Evolutionary conservation across 164 flowering plant genomes (phyloP), one percentile per base, ranked within the genome.

Genomic region (Pachysandra terminalis): DNA sequence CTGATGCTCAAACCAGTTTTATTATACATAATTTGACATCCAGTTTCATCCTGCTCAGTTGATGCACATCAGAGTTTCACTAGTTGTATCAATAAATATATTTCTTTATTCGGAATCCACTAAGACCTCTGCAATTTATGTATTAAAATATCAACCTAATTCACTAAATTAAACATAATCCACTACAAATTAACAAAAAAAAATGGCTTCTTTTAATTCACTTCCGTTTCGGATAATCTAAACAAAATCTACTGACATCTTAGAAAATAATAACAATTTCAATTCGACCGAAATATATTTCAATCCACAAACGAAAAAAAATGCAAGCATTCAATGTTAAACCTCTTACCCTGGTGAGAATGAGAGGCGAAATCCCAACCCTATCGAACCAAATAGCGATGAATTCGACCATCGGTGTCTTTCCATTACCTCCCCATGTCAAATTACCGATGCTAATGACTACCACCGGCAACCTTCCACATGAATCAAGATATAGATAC

Each of bases 391-490:
- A 80, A 4, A 37, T 74, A 19, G 95, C 87, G 12, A 94, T 70
- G 73, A 75, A 87, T 71, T 88, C 97, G 19, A 86, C 97, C 98
- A 94, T 94, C 9, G 98, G 98, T 16, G 98, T 94, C 85, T 94
- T 91, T 73, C 98, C 98, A 80, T 88, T 94, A 45, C 98, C 98
- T 56, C 98, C 98, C 93, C 93, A 94, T 19, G 93, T 94, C 81
- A 94, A 78, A 79, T 94, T 94, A 62, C 98, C 97, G 12, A 91
- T 90, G 55, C 98, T 94, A 49, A 94, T 85, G 63, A 94, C 97
- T 19, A 91, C 89, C 52, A 94, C 90, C 0, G 93, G 90, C 83
- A 93, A 81, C 77, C 97, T 93, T 63, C 70, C 15, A 56, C 7
- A 27, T 19, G 32, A 23, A n/a, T 23, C 10, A 15, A 7, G 19